phyloP scores from a whole-genome alignment of 495 filamentous ascomycete genomes.

The Tuber umbilicatum region DNA sequence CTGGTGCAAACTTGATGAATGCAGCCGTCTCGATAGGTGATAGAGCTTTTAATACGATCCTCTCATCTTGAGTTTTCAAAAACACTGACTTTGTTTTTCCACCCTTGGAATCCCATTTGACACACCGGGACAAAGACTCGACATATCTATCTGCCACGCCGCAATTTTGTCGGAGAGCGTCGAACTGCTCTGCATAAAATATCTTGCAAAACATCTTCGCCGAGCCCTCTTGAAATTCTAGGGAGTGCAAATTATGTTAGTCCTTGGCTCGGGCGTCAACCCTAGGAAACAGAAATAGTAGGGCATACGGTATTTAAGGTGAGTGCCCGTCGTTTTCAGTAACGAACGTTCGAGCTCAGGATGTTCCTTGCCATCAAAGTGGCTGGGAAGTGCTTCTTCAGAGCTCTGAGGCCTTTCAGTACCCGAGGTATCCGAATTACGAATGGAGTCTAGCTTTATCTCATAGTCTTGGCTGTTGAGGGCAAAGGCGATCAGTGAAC shows the following conservation, averaged over 20 bases:
- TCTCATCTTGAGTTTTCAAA: slow-evolving; percentile 89
- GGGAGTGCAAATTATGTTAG: not conserved
- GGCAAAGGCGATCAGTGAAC: slow-evolving; percentile 89
- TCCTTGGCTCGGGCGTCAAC: not conserved
- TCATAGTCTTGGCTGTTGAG: slow-evolving; percentile 79
- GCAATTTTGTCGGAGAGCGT: slow-evolving; percentile 85
- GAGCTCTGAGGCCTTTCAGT: slow-evolving; percentile 43
- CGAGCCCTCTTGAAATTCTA: slow-evolving; percentile 74
- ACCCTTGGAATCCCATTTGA: slow-evolving; percentile 97
- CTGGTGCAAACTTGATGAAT: slow-evolving; percentile 88
- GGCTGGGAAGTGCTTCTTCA: slow-evolving; percentile 29
- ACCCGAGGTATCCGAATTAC: slow-evolving; percentile 48
- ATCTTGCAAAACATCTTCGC: slow-evolving; percentile 96
- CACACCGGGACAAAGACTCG: slow-evolving; percentile 86
- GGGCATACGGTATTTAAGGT: slow-evolving; percentile 67
- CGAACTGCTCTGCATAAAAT: slow-evolving; percentile 96
- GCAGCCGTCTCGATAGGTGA: slow-evolving; percentile 85
- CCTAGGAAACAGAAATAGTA: not conserved
- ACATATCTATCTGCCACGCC: slow-evolving; percentile 89
- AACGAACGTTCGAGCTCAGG: slow-evolving; percentile 68
- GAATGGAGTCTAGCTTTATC: slow-evolving; percentile 66
- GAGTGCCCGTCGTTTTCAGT: slow-evolving; percentile 73
- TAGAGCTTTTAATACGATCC: slow-evolving; percentile 81
- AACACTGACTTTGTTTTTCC: slow-evolving; percentile 99
- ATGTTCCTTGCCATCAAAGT: slow-evolving; percentile 44